Base-by-base conservation (phyloP, 2,329 filamentous ascomycete genomes). In the Hymenoscyphus occultus region DNA sequence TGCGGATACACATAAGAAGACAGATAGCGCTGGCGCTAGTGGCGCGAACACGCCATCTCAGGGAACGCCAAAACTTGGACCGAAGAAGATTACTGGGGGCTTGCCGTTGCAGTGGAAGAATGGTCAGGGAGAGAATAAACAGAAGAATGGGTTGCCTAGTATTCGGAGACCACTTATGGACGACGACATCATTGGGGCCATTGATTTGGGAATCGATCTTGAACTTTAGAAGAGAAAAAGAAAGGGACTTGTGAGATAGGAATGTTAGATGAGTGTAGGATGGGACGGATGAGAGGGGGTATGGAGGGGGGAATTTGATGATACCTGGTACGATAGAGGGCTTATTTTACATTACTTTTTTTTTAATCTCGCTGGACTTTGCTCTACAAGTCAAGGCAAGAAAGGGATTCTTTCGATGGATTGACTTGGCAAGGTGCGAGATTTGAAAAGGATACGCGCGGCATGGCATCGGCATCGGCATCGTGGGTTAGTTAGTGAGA, bases 121-220 rank as follows among this genome's bases (percentile, higher is more conserved):
- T 70, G 69, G 70, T 62, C 74, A 68, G 63, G 71, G 70, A 59
- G 70, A 67, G 59, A 66, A 67, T 59, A 73, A 74, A 67, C 83
- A 87, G 70, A 86, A 84, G 77, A 86, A 84, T 72, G 76, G 77
- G 13, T 77, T 88, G 66, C 83, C 86, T 2, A 87, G 87, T 13
- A 90, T 92, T 59, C 91, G 94, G 74, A 88, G 91, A 78, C 88
- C 90, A 39, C 85, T 93, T 64, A 90, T 90, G 81, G 93, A 97
- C 68, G 95, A 98, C 74, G 95, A 98, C 74, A 90, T 97, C 64
- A 94, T 98, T 77, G 93, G 90, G 1, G 85, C 88, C 32, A 81
- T 98, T 80, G 95, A 98, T 76, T 80, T 98, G 72, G 94, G 92
- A 35, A 92, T 98, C 75, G 94, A 98, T 71, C 88, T 97, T 72